These are phyloP conservation scores for Auricularia cornea DNA, from an alignment of 768 basidiomycete species.

Conservation along the genomic window DNA sequence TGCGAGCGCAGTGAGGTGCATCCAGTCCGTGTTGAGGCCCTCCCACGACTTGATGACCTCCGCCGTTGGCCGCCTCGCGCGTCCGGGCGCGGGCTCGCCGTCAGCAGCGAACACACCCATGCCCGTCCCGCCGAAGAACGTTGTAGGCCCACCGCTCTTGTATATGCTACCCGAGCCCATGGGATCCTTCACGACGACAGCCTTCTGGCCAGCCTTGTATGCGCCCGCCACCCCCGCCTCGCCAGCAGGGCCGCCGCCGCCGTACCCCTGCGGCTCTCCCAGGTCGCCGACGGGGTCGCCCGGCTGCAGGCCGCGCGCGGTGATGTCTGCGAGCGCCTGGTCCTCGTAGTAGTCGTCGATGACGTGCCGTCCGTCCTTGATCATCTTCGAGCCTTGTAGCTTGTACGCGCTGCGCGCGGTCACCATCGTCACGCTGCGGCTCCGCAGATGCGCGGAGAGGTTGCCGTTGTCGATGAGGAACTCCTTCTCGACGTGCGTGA, in stretches of 20 bases:
- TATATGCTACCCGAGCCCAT: slow-evolving; percentile 63
- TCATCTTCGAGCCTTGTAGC: slow-evolving; percentile 85
- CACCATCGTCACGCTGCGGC: slow-evolving; percentile 88
- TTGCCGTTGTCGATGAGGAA: slow-evolving; percentile 82
- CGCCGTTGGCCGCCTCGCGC: slow-evolving; percentile 45
- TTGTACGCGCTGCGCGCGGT: slow-evolving; percentile 91
- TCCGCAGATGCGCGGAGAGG: slow-evolving; percentile 80
- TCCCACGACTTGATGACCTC: slow-evolving; percentile 3
- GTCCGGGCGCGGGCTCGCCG: slow-evolving; percentile 47
- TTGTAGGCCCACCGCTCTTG: slow-evolving; percentile 86
- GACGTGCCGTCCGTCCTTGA: slow-evolving; percentile 86
- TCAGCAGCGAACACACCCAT: slow-evolving; percentile 76
- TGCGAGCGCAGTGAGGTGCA: slow-evolving; percentile 6
- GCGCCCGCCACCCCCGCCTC: slow-evolving; percentile 11
- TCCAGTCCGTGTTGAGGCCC: slow-evolving; percentile 15
- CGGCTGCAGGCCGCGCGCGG: slow-evolving; percentile 72
- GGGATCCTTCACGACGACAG: slow-evolving; percentile 27
- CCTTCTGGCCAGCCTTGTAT: slow-evolving; percentile 22
- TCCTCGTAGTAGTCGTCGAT: slow-evolving; percentile 95
- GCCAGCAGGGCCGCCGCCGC: slow-evolving; percentile 31
- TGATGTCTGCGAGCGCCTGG: slow-evolving; percentile 65
- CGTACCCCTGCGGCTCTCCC: slow-evolving; percentile 57
- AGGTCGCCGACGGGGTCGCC: slow-evolving; percentile 80
- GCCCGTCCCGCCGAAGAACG: slow-evolving; percentile 78
- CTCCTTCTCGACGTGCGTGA: slow-evolving; percentile 86